Conservation (phyloP, 2,329 filamentous ascomycete genomes). For the Neonectria neomacrospora region DNA sequence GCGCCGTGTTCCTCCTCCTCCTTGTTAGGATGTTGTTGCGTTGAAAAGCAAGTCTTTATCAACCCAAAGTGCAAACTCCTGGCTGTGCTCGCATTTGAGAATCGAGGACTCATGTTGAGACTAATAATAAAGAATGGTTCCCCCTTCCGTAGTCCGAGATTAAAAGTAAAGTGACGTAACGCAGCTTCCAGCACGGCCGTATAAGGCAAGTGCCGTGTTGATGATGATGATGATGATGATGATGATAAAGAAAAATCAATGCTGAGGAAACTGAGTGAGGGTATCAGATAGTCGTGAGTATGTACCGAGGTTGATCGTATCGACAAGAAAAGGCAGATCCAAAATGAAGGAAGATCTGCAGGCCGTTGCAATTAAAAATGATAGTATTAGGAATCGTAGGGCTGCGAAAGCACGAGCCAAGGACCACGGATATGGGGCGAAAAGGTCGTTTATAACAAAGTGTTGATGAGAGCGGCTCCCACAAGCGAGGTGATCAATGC, state of each 20-base stretch:
- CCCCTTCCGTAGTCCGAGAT: constrained; percentile 17
- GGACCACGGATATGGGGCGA: not conserved
- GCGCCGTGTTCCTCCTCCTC: constrained; percentile 11
- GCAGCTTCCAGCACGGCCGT: constrained; percentile 15
- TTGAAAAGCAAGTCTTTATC: constrained; percentile 14
- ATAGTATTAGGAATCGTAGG: constrained; percentile 11
- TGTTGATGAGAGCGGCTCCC: constrained; percentile 31
- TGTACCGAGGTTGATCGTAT: constrained; percentile 34
- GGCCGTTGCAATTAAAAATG: constrained; percentile 35
- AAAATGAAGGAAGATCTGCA: constrained; percentile 24
- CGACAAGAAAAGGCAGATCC: constrained; percentile 28
- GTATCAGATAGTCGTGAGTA: constrained; percentile 45
- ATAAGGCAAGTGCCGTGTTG: constrained; percentile 2
- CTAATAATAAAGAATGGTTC: constrained; percentile 11
- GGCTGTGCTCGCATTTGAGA: constrained; percentile 37
- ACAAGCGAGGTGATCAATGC: constrained; percentile 30
- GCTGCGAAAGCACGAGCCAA: not conserved
- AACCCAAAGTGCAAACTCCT: constrained; percentile 38
- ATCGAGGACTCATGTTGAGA: constrained; percentile 26
- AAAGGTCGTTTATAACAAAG: constrained; percentile 33
- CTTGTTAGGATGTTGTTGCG: not conserved
- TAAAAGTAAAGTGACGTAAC: constrained; percentile 29
- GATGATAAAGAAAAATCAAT: constrained; percentile 11
- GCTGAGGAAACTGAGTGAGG: constrained; percentile 27
- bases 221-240: not conserved